phyloP scores from a whole-genome alignment of 2,329 filamentous ascomycete species.

The Fusarium sp. region DNA sequence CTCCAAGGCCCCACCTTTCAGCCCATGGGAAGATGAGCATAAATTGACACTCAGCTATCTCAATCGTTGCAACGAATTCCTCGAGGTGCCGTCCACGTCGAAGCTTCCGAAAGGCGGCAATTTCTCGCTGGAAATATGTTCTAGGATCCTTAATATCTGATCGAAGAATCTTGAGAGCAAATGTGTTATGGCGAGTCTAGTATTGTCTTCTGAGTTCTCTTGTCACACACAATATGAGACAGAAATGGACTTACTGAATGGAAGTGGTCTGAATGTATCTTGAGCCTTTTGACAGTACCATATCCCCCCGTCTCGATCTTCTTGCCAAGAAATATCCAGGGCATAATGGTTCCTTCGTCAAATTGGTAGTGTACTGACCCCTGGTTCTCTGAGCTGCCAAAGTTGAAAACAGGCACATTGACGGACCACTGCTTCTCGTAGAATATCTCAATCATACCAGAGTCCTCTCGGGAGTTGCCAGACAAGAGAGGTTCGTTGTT shows the following conservation, averaged over 20 bases:
- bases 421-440: not conserved
- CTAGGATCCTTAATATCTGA: not conserved
- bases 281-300: not conserved
- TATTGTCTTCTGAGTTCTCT: not conserved
- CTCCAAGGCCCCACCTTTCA: not conserved
- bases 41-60: not conserved
- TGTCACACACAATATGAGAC: too few species aligned
- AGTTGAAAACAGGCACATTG: not conserved
- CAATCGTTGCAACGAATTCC: not conserved
- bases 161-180: not conserved
- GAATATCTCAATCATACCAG: not conserved
- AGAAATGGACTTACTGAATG: not conserved
- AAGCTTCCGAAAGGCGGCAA: not conserved
- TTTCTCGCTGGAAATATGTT: not conserved
- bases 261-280: not conserved
- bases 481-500: not conserved
- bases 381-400: not conserved
- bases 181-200: not conserved
- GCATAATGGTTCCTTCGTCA: not conserved
- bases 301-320: not conserved
- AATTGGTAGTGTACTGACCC: not conserved
- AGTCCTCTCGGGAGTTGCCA: not conserved
- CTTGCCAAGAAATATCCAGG: not conserved
- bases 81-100: not conserved
- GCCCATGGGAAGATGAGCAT: not conserved